Base-by-base conservation (phyloP, 352 stramenopile genomes). In the Phytophthora fragariae region DNA sequence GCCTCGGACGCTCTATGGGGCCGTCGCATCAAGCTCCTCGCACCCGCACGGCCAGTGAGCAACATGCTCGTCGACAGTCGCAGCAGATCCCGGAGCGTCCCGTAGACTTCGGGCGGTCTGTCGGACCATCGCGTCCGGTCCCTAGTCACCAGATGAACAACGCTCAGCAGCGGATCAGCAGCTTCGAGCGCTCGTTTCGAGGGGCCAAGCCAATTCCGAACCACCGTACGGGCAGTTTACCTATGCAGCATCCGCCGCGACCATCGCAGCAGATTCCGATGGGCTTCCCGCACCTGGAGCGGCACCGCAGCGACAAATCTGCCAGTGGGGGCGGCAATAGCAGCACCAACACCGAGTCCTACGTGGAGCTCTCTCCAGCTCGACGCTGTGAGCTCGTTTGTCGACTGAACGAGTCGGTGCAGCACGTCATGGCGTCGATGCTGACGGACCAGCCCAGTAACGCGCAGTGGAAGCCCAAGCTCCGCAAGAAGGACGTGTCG, bases 381-480 rank as follows among this genome's bases (percentile, higher is more conserved):
- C 61, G 69, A 50, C 77, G 77, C 44, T 67, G 67, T 11, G 67
- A 73, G 33, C 63, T 84, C 6, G 73, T 80, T 24, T 55, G 54
- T 1, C 57, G 62, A 1, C 15, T 76, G 37, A 78, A 74, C 35
- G 41, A 73, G 55, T 76, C 80, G 0, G 82, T 90, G 46, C 68
- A 76, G 33, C 50, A n/a, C 24, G 74, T 90, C 27, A 82, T 90
- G 76, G 68, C 67, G 29, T 86, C 82, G 2, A 85, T 90, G 79
- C 56, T 87, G 37, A 62, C 75, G 19, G 83, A 27, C 65, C 56
- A 52, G 10, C 58, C 74, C 17, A 76, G 47, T n/a, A 79, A 62
- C 24, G 70, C 80, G 7, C 67, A 82, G 29, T 86, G 83, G 83
- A 79, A 79, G 33, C 73, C 73, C 41, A 87, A 86, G 63, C 68